A percentile compares a stretch with the other conserved stretches of the same genome.
phyloP scores from a whole-genome alignment of 208 protist genomes.

The Trypanosoma conorhini region DNA sequence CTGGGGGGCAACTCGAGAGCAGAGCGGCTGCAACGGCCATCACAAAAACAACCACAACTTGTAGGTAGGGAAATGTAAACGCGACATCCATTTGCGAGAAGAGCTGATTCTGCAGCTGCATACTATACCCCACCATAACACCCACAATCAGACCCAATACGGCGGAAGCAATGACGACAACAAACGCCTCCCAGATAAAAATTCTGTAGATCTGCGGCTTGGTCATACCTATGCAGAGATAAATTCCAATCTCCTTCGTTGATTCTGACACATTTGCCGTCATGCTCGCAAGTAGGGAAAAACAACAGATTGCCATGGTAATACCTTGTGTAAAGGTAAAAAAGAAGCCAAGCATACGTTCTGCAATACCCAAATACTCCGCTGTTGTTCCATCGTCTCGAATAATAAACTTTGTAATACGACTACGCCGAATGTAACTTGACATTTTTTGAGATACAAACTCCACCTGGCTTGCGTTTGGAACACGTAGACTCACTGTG shows the following conservation, averaged over 20 bases:
- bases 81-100: conserved; percentile 91
- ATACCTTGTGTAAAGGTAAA: conserved; percentile 90
- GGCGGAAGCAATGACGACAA: conserved; percentile 90
- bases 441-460: background rate
- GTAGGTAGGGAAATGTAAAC: conserved; percentile 90
- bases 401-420: background rate
- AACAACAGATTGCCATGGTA: conserved; percentile 94
- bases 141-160: conserved; percentile 93
- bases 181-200: conserved; percentile 96
- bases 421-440: background rate
- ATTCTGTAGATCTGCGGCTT: conserved; percentile 82
- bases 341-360: conserved; percentile 85
- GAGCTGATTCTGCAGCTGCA: conserved; percentile 89
- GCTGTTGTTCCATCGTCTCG: conserved; percentile 8
- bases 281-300: conserved; percentile 93
- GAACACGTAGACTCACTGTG: conserved; percentile 12
- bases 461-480: background rate
- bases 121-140: conserved; percentile 84
- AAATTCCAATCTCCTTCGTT: conserved; percentile 95
- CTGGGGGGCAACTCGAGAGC: conserved; percentile 56
- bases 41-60: conserved; percentile 54
- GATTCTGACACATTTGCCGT: conserved; percentile 93
- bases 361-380: conserved; percentile 40
- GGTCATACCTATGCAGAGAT: conserved; percentile 89
- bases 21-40: conserved; percentile 54